Base-by-base conservation (phyloP, 495 filamentous ascomycete genomes). In the Penicillium ochrochloron region DNA sequence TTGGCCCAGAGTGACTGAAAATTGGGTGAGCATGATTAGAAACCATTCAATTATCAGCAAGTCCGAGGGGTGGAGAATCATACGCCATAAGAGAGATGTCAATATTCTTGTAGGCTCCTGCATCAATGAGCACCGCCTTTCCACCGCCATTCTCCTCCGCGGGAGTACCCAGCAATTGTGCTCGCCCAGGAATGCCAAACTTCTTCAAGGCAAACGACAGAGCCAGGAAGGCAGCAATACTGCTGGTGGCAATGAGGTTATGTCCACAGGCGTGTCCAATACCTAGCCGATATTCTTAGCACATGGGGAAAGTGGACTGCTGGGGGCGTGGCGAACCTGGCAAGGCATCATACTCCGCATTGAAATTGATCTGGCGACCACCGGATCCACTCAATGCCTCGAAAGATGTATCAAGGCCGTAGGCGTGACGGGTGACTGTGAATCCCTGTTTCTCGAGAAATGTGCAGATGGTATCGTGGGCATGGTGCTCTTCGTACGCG, bases 61-160 rank as follows among this genome's bases (percentile, higher is more conserved):
- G 21, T 5, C 9, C 10, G 0, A 25, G 21, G 15, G 3, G 19
- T 17, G 29, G 5, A 31, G 3, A 2, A 12, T 64, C 75, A 71
- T 87, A 89, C 44, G 86, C 83, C 74, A 91, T 88, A 37, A 91
- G 76, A 21, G 78, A 86, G 60, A 90, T 82, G 69, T 90, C 87
- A n/a, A 89, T 86, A 17, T 79, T 79, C 35, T 82, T 75, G 72
- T 89, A 91, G 5, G 88, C 89, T 0, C 87, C 88, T 0, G 80
- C 83, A 19, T 89, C 70, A 33, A 91, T 78, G 9, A 91, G 78
- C 48, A 83, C 84, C 59, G 87, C 87, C 70, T 92, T 91, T 25
- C 89, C 90, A 9, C 88, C 88, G 12, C 88, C 87, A 19, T 84
- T 85, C 77, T 92, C 89, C 72, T 92, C 89, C 0, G 86, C 90